Evolutionary conservation across 805 yeast genomes (phyloP).

Genomic region (Kazachstania africana): DNA sequence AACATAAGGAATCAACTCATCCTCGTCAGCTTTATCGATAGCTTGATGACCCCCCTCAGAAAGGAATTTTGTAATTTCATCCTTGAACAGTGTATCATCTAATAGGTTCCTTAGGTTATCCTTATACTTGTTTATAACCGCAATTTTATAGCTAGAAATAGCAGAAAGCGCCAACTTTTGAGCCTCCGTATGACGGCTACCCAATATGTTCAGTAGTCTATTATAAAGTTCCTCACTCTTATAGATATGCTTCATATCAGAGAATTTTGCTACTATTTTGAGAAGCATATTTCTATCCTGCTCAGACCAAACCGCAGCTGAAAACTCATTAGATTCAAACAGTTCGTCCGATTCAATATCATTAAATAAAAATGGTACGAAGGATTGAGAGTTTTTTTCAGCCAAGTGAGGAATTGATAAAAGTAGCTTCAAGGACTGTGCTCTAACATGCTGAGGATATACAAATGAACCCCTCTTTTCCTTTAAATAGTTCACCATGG

Average conservation of each 20-base stretch:
- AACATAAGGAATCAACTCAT: slow-evolving; percentile 54
- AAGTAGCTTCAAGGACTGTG: slow-evolving; percentile 48
- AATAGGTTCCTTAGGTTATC: slow-evolving; percentile 64
- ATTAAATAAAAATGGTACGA: slow-evolving; percentile 48
- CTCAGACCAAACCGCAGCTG: slow-evolving; percentile 30
- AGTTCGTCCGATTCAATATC: slow-evolving; percentile 14
- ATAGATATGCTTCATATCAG: slow-evolving; percentile 43
- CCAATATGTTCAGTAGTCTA: slow-evolving; percentile 43
- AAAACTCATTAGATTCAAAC: slow-evolving; percentile 8
- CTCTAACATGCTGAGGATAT: slow-evolving; percentile 38
- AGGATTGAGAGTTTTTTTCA: slow-evolving; percentile 44
- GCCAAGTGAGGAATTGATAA: slow-evolving; percentile 51
- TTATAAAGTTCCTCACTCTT: slow-evolving; percentile 42
- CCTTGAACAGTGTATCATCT: slow-evolving; percentile 76
- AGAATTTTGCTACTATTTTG: slow-evolving; percentile 52
- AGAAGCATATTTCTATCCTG: slow-evolving; percentile 49
- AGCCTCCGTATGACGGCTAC: slow-evolving; percentile 46
- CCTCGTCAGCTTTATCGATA: slow-evolving; percentile 51
- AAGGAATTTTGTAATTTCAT: slow-evolving; percentile 62
- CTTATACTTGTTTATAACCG: slow-evolving; percentile 49
- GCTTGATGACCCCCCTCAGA: slow-evolving; percentile 35
- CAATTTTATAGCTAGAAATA: slow-evolving; percentile 51
- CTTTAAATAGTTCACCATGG: slow-evolving; percentile 31
- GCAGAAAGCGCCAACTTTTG: slow-evolving; percentile 68
- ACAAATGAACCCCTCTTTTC: slow-evolving; percentile 26